Conservation (phyloP, 2,329 filamentous ascomycete species). For the Aspergillus costaricaensis region DNA sequence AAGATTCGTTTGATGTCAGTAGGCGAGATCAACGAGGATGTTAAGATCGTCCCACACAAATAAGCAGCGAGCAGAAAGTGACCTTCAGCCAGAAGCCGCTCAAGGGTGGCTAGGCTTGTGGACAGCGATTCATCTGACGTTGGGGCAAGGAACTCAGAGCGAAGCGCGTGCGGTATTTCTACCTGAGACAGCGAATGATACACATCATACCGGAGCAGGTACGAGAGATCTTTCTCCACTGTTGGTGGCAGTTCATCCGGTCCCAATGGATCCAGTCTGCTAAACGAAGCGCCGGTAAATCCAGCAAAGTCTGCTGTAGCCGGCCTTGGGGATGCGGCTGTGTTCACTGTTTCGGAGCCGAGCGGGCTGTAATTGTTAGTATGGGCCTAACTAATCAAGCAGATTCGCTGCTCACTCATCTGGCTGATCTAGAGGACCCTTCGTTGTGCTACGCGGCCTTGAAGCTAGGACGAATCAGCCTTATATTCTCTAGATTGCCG, state of each 20-base stretch:
- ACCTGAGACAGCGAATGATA: conserved; percentile 77
- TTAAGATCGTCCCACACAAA: conserved; percentile 45
- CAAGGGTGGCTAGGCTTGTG: conserved; percentile 50
- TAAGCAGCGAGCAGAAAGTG: conserved; percentile 78
- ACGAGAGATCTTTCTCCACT: conserved; percentile 72
- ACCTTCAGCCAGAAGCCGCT: conserved; percentile 67
- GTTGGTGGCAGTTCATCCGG: conserved; percentile 39
- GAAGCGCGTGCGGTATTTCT: conserved; percentile 65
- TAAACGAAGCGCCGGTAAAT: conserved; percentile 33
- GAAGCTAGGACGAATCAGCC: conserved; percentile 35
- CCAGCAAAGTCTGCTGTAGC: conserved; percentile 18
- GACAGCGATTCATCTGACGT: conserved; percentile 58
- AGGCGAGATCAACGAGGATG: conserved; percentile 43
- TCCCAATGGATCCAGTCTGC: conserved; percentile 38
- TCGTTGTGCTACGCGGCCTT: conserved; percentile 59
- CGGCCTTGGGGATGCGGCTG: conserved; percentile 20
- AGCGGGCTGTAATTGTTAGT: conserved; percentile 29
- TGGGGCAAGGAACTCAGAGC: conserved; percentile 66
- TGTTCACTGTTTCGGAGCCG: conserved; percentile 22
- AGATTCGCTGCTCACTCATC: conserved; percentile 64
- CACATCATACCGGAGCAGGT: conserved; percentile 75
- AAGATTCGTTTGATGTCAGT: conserved; percentile 69
- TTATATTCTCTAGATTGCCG: neutral
- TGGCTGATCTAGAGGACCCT: conserved; percentile 70
- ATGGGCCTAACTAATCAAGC: neutral